Conservation (phyloP, 2,329 filamentous ascomycete genomes). For the Myotisia sp. region DNA sequence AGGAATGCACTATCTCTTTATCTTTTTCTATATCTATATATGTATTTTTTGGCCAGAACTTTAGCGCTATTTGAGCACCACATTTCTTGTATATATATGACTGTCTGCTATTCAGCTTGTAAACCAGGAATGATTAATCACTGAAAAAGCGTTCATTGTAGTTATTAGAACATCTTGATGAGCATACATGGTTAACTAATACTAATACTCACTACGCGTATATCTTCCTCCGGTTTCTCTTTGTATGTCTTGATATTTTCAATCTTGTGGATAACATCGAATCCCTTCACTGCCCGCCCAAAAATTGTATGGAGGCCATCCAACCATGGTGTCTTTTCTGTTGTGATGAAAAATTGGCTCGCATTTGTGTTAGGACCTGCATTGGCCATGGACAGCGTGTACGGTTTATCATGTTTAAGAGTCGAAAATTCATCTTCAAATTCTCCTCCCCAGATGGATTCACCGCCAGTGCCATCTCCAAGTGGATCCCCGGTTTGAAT, state of each 20-base stretch:
- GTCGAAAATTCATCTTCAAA: constrained; percentile 90
- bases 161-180: too few species aligned
- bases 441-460: constrained; percentile 83
- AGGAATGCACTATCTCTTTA: background rate
- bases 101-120: too few species aligned
- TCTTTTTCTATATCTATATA: too few species aligned
- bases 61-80: too few species aligned
- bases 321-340: constrained; percentile 91
- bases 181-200: constrained; percentile 14
- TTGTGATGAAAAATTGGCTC: constrained; percentile 96
- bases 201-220: constrained; percentile 83
- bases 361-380: constrained; percentile 90
- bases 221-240: constrained; percentile 93
- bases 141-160: too few species aligned
- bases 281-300: constrained; percentile 71
- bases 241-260: constrained; percentile 75
- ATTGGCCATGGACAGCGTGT: constrained; percentile 95
- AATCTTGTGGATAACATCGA: constrained; percentile 92
- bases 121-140: too few species aligned
- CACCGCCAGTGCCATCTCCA: constrained; percentile 77
- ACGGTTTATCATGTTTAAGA: constrained; percentile 86
- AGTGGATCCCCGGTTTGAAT: constrained; percentile 74
- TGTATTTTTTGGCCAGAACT: too few species aligned
- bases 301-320: constrained; percentile 96
- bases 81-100: too few species aligned